Conservation (phyloP, 2,329 filamentous ascomycete genomes). For the Beauveria asiatica region DNA sequence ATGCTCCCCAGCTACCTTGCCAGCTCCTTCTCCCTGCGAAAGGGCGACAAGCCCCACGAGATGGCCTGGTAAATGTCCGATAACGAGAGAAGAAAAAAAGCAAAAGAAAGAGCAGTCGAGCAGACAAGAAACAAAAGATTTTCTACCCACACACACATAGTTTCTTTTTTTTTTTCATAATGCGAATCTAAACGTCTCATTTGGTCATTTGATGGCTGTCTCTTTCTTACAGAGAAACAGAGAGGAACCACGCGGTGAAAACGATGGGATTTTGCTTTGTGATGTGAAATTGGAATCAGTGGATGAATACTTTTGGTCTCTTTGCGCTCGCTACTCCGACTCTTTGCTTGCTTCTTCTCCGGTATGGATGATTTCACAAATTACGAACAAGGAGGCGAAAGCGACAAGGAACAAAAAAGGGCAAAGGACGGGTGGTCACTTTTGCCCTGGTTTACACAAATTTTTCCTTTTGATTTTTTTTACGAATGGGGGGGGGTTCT, state of each 20-base stretch:
- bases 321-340: background rate
- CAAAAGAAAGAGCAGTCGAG: conserved; percentile 17
- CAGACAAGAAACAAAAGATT: conserved; percentile 9
- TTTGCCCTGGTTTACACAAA: background rate
- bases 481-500: conserved; percentile 5
- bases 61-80: conserved; percentile 82
- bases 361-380: background rate
- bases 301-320: background rate
- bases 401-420: background rate
- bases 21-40: conserved; percentile 96
- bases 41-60: conserved; percentile 99
- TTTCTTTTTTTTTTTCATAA: conserved; percentile 9
- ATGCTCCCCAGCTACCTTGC: conserved; percentile 88
- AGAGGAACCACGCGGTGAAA: conserved; percentile 3
- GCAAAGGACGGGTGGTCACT: conserved; percentile 6
- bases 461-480: background rate
- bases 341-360: background rate
- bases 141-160: conserved; percentile 8
- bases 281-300: background rate
- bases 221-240: background rate
- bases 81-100: conserved; percentile 21
- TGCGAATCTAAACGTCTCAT: conserved; percentile 10
- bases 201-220: conserved; percentile 5
- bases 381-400: conserved; percentile 9
- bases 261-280: conserved; percentile 4